Evolutionary conservation across 2,329 filamentous ascomycete genomes (phyloP).

Genomic region (Talaromyces sp.): DNA sequence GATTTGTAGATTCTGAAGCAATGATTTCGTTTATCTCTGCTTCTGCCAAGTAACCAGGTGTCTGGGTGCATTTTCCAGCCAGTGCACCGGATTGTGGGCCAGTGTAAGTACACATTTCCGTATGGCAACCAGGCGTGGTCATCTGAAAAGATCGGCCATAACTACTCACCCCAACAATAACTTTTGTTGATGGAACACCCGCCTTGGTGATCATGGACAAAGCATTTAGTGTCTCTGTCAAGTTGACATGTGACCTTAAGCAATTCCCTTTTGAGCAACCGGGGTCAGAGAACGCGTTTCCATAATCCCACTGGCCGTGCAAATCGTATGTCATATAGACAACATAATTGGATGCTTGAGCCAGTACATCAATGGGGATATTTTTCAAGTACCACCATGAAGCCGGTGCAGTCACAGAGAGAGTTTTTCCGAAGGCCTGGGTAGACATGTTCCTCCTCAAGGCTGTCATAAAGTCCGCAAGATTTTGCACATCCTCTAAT

Average conservation of each 20-base stretch:
- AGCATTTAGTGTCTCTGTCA: slow-evolving; percentile 28
- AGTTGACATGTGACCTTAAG: slow-evolving; percentile 34
- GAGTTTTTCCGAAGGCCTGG: background rate
- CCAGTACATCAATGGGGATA: background rate
- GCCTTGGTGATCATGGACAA: slow-evolving; percentile 32
- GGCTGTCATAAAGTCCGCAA: background rate
- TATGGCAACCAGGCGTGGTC: slow-evolving; percentile 22
- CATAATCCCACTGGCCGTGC: slow-evolving; percentile 20
- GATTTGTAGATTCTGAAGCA: background rate
- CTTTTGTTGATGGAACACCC: slow-evolving; percentile 26
- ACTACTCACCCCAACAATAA: slow-evolving; percentile 26
- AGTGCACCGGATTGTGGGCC: slow-evolving; percentile 25
- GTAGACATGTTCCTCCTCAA: background rate
- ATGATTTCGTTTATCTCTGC: background rate
- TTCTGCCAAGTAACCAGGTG: slow-evolving; percentile 28
- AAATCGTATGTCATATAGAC: slow-evolving; percentile 24
- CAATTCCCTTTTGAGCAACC: slow-evolving; percentile 23
- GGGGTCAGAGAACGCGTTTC: slow-evolving; percentile 14
- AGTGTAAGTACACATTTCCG: slow-evolving; percentile 25
- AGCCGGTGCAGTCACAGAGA: background rate
- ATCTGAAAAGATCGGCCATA: slow-evolving; percentile 33
- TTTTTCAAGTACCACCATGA: background rate
- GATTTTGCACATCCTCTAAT: background rate
- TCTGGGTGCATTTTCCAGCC: slow-evolving; percentile 31
- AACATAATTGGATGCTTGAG: background rate